phyloP scores from a whole-genome alignment of 2,329 filamentous ascomycete genomes.

The Fusarium odoratissimum region DNA sequence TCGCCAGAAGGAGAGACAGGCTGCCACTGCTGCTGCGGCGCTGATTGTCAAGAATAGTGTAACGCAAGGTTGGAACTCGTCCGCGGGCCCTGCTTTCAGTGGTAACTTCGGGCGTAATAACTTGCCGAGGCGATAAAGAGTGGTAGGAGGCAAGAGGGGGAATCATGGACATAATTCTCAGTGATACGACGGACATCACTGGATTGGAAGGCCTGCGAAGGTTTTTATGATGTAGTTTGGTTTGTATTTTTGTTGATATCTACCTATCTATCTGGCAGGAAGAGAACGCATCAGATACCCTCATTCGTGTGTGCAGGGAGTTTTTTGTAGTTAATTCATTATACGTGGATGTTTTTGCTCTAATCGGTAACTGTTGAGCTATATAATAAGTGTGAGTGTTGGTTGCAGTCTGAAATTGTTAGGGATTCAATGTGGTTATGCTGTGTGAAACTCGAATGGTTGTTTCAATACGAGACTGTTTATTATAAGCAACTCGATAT shows the following conservation, averaged over 20 bases:
- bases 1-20: constrained; percentile 92
- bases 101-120: constrained; percentile 60
- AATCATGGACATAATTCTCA: background rate
- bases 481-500: background rate
- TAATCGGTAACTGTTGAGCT: background rate
- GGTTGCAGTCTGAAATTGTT: background rate
- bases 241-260: constrained; percentile 35
- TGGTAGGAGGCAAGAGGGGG: constrained; percentile 12
- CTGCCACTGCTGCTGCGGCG: constrained; percentile 89
- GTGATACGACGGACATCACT: background rate
- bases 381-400: constrained; percentile 7
- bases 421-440: background rate
- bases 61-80: constrained; percentile 64
- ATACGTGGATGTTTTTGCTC: background rate
- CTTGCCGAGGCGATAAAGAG: constrained; percentile 59
- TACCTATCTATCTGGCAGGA: constrained; percentile 34
- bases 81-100: constrained; percentile 43
- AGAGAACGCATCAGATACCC: constrained; percentile 48
- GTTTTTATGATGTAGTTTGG: constrained; percentile 18
- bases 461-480: background rate
- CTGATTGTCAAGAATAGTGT: constrained; percentile 95
- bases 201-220: background rate
- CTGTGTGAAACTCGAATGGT: no score
- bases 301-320: constrained; percentile 39
- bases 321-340: constrained; percentile 32